These are phyloP conservation scores for Boletus bicolor DNA, from an alignment of 768 basidiomycete species.

Conservation along the genomic window DNA sequence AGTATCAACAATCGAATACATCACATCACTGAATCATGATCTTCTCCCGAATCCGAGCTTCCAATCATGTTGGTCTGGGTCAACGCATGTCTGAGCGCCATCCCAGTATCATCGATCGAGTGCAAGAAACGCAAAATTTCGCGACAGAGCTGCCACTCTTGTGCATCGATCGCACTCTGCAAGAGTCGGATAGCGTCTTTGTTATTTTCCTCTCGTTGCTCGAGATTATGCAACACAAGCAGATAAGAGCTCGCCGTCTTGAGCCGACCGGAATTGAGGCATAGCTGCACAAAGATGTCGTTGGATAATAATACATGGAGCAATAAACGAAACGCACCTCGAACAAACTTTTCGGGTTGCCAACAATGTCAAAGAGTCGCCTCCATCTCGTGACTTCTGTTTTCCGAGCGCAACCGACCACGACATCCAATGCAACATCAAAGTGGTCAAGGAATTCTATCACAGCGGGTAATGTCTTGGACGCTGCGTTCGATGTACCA, in stretches of 20 bases:
- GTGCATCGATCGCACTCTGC: constrained; percentile 65
- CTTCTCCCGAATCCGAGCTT: background rate
- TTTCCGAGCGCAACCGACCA: constrained; percentile 94
- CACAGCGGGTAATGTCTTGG: constrained; percentile 48
- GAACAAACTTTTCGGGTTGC: constrained; percentile 85
- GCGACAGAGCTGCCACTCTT: constrained; percentile 88
- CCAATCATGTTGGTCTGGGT: constrained; percentile 43
- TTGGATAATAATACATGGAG: background rate
- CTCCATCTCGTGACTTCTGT: constrained; percentile 92
- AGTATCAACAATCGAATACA: background rate
- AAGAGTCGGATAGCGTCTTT: constrained; percentile 81
- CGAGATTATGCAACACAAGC: constrained; percentile 89
- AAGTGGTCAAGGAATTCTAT: constrained; percentile 95
- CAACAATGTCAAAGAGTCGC: constrained; percentile 84
- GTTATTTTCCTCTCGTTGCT: constrained; percentile 76
- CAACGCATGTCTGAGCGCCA: constrained; percentile 61
- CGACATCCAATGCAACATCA: constrained; percentile 85
- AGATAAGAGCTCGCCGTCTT: constrained; percentile 92
- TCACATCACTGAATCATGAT: background rate
- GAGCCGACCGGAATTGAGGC: constrained; percentile 65
- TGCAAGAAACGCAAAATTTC: constrained; percentile 91
- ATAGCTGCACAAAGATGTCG: constrained; percentile 51
- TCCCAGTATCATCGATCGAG: constrained; percentile 86
- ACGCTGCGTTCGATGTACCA: constrained; percentile 14
- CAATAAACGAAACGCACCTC: constrained; percentile 53